Percentiles rank a stretch among this genome's conserved stretches.
These are phyloP conservation scores for Yamadazyma spencermartinsiae DNA, from an alignment of 1,139 yeast species.

Conservation along the genomic window DNA sequence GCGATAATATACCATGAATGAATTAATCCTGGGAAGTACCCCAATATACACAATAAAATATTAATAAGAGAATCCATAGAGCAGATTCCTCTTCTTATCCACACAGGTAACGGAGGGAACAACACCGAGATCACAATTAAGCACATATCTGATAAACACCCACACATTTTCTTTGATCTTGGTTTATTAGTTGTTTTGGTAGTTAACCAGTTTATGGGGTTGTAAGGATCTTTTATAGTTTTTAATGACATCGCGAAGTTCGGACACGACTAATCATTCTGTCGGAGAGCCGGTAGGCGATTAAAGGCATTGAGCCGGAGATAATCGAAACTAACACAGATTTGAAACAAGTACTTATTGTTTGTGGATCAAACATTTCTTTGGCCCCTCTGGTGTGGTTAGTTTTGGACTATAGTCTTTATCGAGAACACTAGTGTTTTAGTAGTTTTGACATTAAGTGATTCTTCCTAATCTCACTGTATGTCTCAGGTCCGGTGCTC, in stretches of 20 bases:
- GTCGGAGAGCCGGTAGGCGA: neutral
- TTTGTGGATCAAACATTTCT: too few species aligned
- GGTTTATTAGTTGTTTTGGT: neutral
- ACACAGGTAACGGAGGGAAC: constrained; percentile 73
- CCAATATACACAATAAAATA: constrained; percentile 55
- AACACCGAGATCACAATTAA: constrained; percentile 60
- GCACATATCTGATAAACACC: constrained; percentile 48
- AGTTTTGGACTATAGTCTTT: too few species aligned
- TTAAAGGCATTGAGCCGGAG: neutral
- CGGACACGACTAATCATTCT: too few species aligned
- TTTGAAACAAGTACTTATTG: too few species aligned
- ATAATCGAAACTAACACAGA: too few species aligned
- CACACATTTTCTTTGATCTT: constrained; percentile 18
- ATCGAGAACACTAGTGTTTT: too few species aligned
- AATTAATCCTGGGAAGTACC: constrained; percentile 68
- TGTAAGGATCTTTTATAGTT: neutral
- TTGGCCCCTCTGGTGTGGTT: too few species aligned
- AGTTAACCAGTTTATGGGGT: neutral
- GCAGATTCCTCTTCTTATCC: constrained; percentile 66
- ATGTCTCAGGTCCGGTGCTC: neutral
- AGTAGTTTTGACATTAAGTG: too few species aligned
- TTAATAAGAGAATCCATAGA: constrained; percentile 62
- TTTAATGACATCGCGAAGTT: neutral
- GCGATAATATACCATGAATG: constrained; percentile 68
- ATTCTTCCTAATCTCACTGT: too few species aligned